These are phyloP conservation scores for Aspergillus viridinutans DNA, from an alignment of 2,329 filamentous ascomycete species.

Conservation along the genomic window DNA sequence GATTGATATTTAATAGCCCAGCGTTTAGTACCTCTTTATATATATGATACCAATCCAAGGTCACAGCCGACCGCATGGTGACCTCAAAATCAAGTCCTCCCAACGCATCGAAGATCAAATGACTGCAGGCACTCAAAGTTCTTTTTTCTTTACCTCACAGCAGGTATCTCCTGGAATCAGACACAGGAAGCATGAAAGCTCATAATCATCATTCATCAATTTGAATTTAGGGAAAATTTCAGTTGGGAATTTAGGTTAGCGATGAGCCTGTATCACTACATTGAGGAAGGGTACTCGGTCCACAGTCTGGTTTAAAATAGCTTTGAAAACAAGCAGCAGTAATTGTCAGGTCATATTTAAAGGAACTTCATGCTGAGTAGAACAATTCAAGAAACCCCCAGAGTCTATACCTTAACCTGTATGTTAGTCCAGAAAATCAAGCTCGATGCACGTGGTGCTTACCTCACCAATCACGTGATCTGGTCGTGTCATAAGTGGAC, in stretches of 20 bases:
- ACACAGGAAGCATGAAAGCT: no score
- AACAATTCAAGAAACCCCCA: background rate
- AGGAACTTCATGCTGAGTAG: background rate
- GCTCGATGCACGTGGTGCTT: constrained; percentile 2
- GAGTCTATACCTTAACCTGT: no score
- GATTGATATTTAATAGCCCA: constrained; percentile 13
- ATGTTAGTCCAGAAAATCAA: background rate
- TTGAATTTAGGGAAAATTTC: no score
- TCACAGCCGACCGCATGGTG: background rate
- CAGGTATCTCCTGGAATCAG: no score
- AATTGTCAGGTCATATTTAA: background rate
- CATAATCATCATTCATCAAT: no score
- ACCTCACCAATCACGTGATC: constrained; percentile 11
- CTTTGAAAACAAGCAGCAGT: background rate
- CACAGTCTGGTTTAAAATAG: background rate
- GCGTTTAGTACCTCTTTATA: no score
- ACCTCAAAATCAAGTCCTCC: background rate
- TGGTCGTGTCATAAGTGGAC: background rate
- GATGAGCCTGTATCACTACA: no score
- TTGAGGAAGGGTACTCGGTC: background rate
- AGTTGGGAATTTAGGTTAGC: no score
- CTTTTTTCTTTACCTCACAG: no score
- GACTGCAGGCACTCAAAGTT: no score
- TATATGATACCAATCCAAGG: background rate
- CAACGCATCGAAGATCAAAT: background rate